Base-by-base conservation (phyloP, 2,329 filamentous ascomycete genomes). In the Aspergillus carbonarius region DNA sequence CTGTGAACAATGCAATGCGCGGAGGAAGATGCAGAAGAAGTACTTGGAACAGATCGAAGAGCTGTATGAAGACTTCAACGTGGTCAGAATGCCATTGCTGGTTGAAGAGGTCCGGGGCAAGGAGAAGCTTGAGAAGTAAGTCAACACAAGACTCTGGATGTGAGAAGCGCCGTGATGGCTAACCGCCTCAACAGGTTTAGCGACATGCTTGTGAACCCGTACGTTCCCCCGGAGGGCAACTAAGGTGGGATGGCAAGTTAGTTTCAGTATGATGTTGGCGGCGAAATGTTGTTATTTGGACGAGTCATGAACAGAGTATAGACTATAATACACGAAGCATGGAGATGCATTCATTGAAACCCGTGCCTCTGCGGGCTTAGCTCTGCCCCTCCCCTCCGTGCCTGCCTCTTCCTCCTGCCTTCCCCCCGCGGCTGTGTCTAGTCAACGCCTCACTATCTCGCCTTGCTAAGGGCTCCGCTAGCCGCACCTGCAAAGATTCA, bases 41-140 rank as follows among this genome's bases (percentile, higher is more conserved):
- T 99, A 99, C 74, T 83, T 99, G 44, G 93, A 98, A 73, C 93
- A 99, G 82, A 98, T 98, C 70, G 93, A 96, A 78, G 95, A 99
- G 81, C 80, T 99, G 59, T 99, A 99, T 74, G 93, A 97, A 72
- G 95, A 99, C 76, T 99, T 99, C 81, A 96, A 99, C 74, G 93
- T 99, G 39, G 93, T 99, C 67, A 93, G 93, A 83, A 98, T 99
- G 93, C 95, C 95, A 37, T 78, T 99, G 70, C 79, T 99, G 60
- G 91, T 96, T 1, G 93, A 99, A 76, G 95, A 99, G 80, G 93
- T 99, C 9, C 83, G 95, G 70, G 95, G 95, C 46, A 96, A 96
- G 82, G 93, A 98, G 72, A 93, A 87, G 77, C 80, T 99, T 67
- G 92, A 96, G 78, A 91, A 86, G 77, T 98, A 68, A 69, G 76